Evolutionary conservation across 2,329 filamentous ascomycete species (phyloP).

Genomic region (Arthroderma sp.): DNA sequence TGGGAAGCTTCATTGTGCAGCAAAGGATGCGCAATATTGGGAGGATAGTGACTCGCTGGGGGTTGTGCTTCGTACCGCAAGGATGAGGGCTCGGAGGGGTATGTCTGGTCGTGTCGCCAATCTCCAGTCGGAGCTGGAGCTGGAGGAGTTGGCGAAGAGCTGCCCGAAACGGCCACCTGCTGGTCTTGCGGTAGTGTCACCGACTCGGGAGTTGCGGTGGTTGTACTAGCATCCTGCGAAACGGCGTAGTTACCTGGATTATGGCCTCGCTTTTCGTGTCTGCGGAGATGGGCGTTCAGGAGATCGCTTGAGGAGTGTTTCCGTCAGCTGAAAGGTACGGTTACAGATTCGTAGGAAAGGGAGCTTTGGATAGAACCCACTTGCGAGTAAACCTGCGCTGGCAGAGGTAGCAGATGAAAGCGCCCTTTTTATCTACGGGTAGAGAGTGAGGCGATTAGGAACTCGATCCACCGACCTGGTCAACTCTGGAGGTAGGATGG

Average conservation of each 20-base stretch:
- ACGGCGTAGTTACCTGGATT: background rate
- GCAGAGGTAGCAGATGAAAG: conserved; percentile 13
- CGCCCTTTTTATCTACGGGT: conserved; percentile 11
- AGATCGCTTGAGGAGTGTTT: conserved; percentile 10
- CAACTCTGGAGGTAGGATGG: background rate
- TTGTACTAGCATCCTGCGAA: background rate
- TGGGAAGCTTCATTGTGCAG: too few species aligned
- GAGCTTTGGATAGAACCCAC: conserved; percentile 4
- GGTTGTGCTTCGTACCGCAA: background rate
- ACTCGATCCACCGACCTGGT: background rate
- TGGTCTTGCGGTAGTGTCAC: too few species aligned
- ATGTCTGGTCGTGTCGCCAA: conserved; percentile 2
- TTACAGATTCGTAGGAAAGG: too few species aligned
- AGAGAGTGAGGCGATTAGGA: background rate
- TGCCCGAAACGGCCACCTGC: background rate
- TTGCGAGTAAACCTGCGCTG: conserved; percentile 13
- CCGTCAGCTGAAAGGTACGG: background rate
- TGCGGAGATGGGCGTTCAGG: conserved; percentile 13
- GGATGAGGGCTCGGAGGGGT: background rate
- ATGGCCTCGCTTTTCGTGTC: conserved; percentile 12
- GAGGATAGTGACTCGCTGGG: too few species aligned
- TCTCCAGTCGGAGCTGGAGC: conserved; percentile 2
- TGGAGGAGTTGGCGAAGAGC: background rate
- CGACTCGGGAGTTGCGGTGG: background rate
- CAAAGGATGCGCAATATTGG: too few species aligned